Evolutionary conservation across 352 stramenopile species (phyloP).

Genomic region (Pythium oligandrum): DNA sequence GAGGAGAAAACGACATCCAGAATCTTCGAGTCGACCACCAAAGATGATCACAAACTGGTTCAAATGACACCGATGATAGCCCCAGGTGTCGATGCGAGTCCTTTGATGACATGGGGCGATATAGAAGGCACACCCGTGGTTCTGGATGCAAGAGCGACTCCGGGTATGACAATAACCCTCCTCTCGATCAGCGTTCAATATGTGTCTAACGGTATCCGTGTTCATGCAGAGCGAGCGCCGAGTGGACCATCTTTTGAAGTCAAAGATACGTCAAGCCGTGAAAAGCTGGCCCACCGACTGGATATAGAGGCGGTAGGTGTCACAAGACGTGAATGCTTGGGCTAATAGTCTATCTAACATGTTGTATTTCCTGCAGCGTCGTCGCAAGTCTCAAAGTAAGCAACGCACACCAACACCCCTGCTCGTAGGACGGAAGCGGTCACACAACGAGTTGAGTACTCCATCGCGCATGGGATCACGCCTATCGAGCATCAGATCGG

Average conservation of each 20-base stretch:
- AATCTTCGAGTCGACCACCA: background rate
- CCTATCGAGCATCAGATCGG: slow-evolving; percentile 44
- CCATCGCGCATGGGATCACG: slow-evolving; percentile 4
- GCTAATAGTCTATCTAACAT: background rate
- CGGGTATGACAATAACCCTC: slow-evolving; percentile 24
- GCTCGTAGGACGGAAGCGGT: slow-evolving; percentile 22
- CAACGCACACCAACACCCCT: slow-evolving; percentile 16
- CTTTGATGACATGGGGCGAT: slow-evolving; percentile 82
- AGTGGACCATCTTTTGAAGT: slow-evolving; percentile 59
- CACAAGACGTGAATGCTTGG: background rate
- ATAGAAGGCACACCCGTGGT: slow-evolving; percentile 78
- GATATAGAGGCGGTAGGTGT: slow-evolving; percentile 49
- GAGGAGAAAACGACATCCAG: background rate
- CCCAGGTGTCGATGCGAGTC: slow-evolving; percentile 64
- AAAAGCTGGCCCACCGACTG: slow-evolving; percentile 59
- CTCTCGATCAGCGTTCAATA: too few species aligned
- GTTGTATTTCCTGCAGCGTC: slow-evolving; percentile 7
- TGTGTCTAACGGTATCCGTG: too few species aligned
- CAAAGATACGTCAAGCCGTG: slow-evolving; percentile 49
- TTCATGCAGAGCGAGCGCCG: slow-evolving; percentile 24
- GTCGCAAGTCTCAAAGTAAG: slow-evolving; percentile 10
- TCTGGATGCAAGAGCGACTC: slow-evolving; percentile 28
- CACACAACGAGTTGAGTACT: slow-evolving; percentile 11
- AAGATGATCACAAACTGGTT: slow-evolving; percentile 30
- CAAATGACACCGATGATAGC: slow-evolving; percentile 78